Conservation (phyloP, 1,139 yeast genomes). For the Pneumocystis jirovecii region DNA sequence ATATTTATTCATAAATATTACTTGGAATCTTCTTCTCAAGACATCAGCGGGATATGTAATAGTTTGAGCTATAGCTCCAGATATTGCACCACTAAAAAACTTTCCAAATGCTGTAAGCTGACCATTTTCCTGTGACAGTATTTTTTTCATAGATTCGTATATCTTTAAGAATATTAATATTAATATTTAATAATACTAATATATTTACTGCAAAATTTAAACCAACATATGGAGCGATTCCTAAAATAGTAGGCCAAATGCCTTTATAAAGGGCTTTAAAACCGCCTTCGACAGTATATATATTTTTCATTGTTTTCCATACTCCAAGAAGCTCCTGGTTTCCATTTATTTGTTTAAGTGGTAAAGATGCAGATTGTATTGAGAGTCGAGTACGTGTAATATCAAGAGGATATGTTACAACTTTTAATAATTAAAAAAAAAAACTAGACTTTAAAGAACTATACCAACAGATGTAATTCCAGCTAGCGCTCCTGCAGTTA, state of each 20-base stretch:
- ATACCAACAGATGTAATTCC: conserved; percentile 56
- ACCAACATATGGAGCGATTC: conserved; percentile 94
- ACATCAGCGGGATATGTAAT: conserved; percentile 84
- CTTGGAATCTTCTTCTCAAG: conserved; percentile 78
- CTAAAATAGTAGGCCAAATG: conserved; percentile 70
- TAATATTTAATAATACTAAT: not conserved
- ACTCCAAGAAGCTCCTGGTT: conserved; percentile 43
- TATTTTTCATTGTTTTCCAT: conserved; percentile 39
- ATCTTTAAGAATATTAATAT: conserved; percentile 18
- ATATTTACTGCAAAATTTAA: conserved; percentile 53
- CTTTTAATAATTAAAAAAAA: conserved; percentile 10
- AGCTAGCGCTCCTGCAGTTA: conserved; percentile 65
- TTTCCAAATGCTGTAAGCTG: conserved; percentile 37
- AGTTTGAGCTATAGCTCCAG: conserved; percentile 76
- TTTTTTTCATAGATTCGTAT: conserved; percentile 64
- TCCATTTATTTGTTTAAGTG: conserved; percentile 1
- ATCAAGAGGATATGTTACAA: conserved; percentile 83
- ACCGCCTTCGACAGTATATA: conserved; percentile 71
- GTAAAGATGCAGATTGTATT: conserved; percentile 55
- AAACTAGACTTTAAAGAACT: not conserved
- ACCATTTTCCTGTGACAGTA: conserved; percentile 24
- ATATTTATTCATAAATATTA: conserved; percentile 19
- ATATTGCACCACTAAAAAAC: conserved; percentile 64
- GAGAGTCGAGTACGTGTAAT: conserved; percentile 78
- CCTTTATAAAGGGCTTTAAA: conserved; percentile 67